Base-by-base conservation (phyloP, 2,329 filamentous ascomycete species). In the Ophiocordyceps camponoti-floridani region DNA sequence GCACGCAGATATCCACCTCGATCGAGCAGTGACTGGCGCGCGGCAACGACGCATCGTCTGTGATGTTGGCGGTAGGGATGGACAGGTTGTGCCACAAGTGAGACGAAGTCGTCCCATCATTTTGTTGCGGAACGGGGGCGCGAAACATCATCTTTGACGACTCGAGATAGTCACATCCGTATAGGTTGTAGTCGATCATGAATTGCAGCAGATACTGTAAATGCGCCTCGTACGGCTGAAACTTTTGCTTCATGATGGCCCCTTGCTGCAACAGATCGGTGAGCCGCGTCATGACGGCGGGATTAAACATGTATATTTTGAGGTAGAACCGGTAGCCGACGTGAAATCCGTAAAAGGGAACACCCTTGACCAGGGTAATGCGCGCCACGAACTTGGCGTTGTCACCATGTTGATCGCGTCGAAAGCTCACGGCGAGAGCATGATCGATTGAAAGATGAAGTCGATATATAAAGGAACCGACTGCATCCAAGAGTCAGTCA, bases 111-210 rank as follows among this genome's bases (percentile, higher is more conserved):
- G 58, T 61, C 6, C 77, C 65, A 19, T 80, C 71, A n/a, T 78
- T 67, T 53, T 75, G 77, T 9, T 72, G 65, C 0, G 88, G 88
- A 2, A 95, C 67, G 0, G 87, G 87, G 2, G 69, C 68, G 45
- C 91, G 77, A 56, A 94, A 95, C 27, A 65, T 70, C 1, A 79
- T 75, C 49, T 77, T 83, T 10, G 68, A 68, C 43, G 78, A 82
- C 47, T 89, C 75, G 50, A 96, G 77, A 54, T 89, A 93, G 46
- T 78, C 81, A 57, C 91, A 98, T 7, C 93, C 93, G 59, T 94
- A 96, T 51, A 98, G 68, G 57, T 95, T 98, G 67, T 93, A 98
- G 60, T 98, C 93, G 50, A 82, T 83, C 91, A 98, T 96, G 75
- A 93, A 98, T 62, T 98, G 93, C 10, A 91, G 70, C 9, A 95